Conservation (phyloP, 192 early-diverging fungal genomes). For the Rhizoclosmatium globosum region DNA sequence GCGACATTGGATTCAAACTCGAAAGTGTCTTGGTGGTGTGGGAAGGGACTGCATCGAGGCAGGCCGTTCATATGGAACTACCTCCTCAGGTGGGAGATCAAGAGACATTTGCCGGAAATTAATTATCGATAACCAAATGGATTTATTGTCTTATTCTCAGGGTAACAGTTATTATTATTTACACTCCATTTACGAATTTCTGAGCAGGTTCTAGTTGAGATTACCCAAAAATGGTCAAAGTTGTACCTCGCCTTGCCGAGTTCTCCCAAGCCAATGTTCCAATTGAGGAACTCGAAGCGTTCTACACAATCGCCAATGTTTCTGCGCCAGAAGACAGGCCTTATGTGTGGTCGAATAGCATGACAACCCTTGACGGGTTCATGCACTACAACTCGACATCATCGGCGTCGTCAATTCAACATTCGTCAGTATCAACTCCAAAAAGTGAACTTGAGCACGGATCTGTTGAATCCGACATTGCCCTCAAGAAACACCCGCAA, state of each 20-base stretch:
- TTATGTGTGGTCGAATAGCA: conserved; percentile 48
- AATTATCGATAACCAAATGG: too few relatives aligned
- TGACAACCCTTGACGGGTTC: conserved; percentile 47
- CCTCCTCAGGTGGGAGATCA: too few relatives aligned
- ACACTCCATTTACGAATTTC: background rate
- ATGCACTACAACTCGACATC: conserved; percentile 33
- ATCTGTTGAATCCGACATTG: conserved; percentile 34
- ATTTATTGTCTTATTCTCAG: too few relatives aligned
- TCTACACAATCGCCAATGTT: conserved; percentile 34
- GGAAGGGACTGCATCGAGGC: too few relatives aligned
- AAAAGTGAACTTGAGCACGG: conserved; percentile 12
- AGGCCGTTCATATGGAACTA: too few relatives aligned
- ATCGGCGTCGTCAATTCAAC: too few relatives aligned
- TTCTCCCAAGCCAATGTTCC: conserved; percentile 39
- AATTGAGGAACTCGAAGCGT: conserved; percentile 39
- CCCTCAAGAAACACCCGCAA: conserved; percentile 30
- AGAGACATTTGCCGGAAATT: too few relatives aligned
- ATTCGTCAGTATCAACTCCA: background rate
- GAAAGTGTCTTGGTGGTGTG: background rate
- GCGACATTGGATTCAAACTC: background rate
- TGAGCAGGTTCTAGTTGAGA: background rate
- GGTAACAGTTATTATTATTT: too few relatives aligned
- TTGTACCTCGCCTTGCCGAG: conserved; percentile 33
- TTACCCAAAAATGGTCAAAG: conserved; percentile 3
- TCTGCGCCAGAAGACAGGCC: conserved; percentile 24